These are phyloP conservation scores for Microsporum audouinii DNA, from an alignment of 2,329 filamentous ascomycete genomes.

Conservation along the genomic window DNA sequence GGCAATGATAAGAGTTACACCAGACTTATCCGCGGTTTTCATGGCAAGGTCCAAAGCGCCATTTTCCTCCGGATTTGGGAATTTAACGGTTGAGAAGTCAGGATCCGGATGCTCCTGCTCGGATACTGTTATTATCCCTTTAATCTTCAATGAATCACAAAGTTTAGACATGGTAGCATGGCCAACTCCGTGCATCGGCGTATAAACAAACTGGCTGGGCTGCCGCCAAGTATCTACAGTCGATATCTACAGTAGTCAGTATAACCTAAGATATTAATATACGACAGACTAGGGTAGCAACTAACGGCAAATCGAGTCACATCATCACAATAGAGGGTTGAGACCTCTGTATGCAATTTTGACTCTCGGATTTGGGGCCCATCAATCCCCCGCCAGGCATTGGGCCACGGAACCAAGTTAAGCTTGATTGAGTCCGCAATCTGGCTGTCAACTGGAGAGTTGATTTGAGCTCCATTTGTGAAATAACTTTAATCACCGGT, in stretches of 20 bases:
- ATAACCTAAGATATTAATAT: background rate
- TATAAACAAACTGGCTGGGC: conserved; percentile 32
- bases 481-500: conserved; percentile 40
- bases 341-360: conserved; percentile 21
- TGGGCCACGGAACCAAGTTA: conserved; percentile 42
- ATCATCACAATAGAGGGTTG: conserved; percentile 22
- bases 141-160: conserved; percentile 25
- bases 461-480: conserved; percentile 54
- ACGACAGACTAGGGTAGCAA: background rate
- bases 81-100: conserved; percentile 52
- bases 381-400: conserved; percentile 39
- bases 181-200: conserved; percentile 33
- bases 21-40: conserved; percentile 40
- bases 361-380: conserved; percentile 23
- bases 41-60: conserved; percentile 52
- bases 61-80: conserved; percentile 55
- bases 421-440: conserved; percentile 47
- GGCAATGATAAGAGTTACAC: conserved; percentile 45
- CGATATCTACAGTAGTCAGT: conserved; percentile 20
- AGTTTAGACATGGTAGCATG: conserved; percentile 25
- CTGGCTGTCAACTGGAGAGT: conserved; percentile 48
- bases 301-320: conserved; percentile 26
- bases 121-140: conserved; percentile 26
- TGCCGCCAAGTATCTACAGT: conserved; percentile 21
- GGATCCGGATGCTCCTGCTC: conserved; percentile 49